Evolutionary conservation across 495 filamentous ascomycete genomes (phyloP), one percentile per base, ranked within the genome.

Genomic region (Xylaria curta): DNA sequence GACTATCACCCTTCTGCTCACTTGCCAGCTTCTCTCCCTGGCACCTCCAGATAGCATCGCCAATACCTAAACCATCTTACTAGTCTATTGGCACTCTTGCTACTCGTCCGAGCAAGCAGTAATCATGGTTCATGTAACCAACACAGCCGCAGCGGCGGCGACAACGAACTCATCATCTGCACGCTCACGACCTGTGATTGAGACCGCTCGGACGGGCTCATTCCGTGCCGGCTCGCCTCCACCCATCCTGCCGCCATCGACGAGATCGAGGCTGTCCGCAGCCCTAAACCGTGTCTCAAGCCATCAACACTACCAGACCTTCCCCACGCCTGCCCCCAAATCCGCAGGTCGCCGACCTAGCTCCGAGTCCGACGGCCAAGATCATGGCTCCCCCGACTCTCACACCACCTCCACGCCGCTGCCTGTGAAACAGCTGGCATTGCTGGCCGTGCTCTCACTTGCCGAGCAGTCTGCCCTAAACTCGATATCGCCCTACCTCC

Each of bases 381-480:
- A 72, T 12, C 64, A 74, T n/a, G 69, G 74, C n/a, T 69, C 81
- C 63, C 72, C 86, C 71, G 81, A 85, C 36, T 74, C 69, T 61
- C 76, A 81, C 72, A 64, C 74, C 64, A 69, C 75, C 69, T 79
- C 86, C 40, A 92, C 93, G 0, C 93, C 95, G 0, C 83, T 98
- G 31, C 96, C 96, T 1, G 91, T 87, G 74, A 91, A 83, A 76
- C 97, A 98, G 80, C 90, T 99, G 65, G 85, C 87, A 6, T 89
- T 97, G 2, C 85, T 99, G 33, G 96, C 94, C 2, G 81, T 98
- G 73, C 92, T 99, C 59, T 94, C 94, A 4, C 85, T 99, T 24
- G 91, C 93, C 42, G 96, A 99, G 75, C 96, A 99, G 82, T 98
- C 97, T 0, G 96, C 96, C 1, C 88, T 99, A 75, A 98, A 99